Percentiles rank a stretch among this genome's conserved stretches.
Conservation (phyloP, 176 grass and related monocot species). For the maize (Zea mays) region Zm-B73-REFERENCE-NAM-5.0 NC_050097.1:217752501-217753000, state of each 20-base stretch:
- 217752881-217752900: conserved; percentile 30
- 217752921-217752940: conserved; percentile 64
- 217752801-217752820: conserved; percentile 16
- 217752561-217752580: background rate
- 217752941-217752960: conserved; percentile 74
- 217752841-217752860: background rate
- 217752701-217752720: conserved; percentile 74
- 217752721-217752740: conserved; percentile 88
- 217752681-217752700: conserved; percentile 86
- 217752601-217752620: conserved; percentile 6
- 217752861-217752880: background rate
- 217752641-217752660: conserved; percentile 22
- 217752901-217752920: conserved; percentile 18
- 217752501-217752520: conserved; percentile 9
- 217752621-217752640: no score
- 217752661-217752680: conserved; percentile 61
- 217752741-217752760: conserved; percentile 25
- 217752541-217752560: background rate
- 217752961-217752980: conserved; percentile 70
- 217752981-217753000: conserved; percentile 80
- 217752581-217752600: conserved; percentile 27
- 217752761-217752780: conserved; percentile 1
- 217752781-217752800: conserved; percentile 13
- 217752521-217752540: conserved; percentile 1
- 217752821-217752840: conserved; percentile 10